These are phyloP conservation scores for Phytophthora megakarya DNA, from an alignment of 352 stramenopile species.

Conservation along the genomic window DNA sequence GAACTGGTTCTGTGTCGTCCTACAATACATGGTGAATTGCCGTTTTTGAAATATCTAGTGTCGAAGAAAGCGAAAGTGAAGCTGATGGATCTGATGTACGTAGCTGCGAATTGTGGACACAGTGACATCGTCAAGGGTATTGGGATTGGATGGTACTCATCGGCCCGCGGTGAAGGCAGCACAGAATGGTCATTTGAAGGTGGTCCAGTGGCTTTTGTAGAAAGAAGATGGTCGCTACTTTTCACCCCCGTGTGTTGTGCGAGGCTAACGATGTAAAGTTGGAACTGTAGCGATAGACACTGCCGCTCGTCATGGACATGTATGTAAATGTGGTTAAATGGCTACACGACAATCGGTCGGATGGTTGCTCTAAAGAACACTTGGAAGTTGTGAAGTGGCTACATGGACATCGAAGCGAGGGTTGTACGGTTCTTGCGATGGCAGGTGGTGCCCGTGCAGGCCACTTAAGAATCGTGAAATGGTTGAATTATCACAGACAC, in stretches of 20 bases:
- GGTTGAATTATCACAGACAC: constrained; percentile 20
- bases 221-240: too few species aligned
- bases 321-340: constrained; percentile 18
- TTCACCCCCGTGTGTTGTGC: constrained; percentile 18
- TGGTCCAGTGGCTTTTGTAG: constrained; percentile 35
- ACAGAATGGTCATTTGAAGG: constrained; percentile 29
- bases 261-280: constrained; percentile 26
- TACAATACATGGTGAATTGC: constrained; percentile 17
- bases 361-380: constrained; percentile 19
- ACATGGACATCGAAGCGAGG: constrained; percentile 27
- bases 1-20: constrained; percentile 25
- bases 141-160: too few species aligned
- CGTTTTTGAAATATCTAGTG: constrained; percentile 35
- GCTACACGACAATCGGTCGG: constrained; percentile 22
- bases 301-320: constrained; percentile 23
- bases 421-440: constrained; percentile 33
- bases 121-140: too few species aligned
- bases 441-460: constrained; percentile 22
- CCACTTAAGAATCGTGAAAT: constrained; percentile 30
- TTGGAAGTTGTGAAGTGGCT: constrained; percentile 33
- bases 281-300: constrained; percentile 21
- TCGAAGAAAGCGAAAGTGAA: too few species aligned
- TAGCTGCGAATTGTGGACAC: too few species aligned
- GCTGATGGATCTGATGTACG: too few species aligned
- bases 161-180: too few species aligned